These are phyloP conservation scores for Cerioporus squamosus DNA, from an alignment of 1,284 basidiomycete species.

Conservation along the genomic window DNA sequence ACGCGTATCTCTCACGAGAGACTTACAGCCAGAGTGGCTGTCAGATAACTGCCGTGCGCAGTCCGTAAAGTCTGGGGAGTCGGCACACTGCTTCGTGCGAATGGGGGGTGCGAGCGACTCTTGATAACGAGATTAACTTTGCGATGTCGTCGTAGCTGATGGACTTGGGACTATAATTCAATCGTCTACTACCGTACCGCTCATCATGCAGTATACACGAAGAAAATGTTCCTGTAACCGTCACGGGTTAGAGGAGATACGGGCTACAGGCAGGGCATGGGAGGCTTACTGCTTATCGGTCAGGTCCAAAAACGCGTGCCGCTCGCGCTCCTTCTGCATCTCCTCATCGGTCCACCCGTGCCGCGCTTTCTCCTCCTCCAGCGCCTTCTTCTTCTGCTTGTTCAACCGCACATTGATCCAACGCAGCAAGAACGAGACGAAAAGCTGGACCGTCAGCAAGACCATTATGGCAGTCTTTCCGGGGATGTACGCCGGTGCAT, in stretches of 20 bases:
- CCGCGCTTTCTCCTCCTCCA: slow-evolving; percentile 48
- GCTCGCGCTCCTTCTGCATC: slow-evolving; percentile 57
- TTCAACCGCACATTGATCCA: slow-evolving; percentile 58
- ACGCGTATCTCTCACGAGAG: neutral
- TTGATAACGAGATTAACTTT: too few species aligned
- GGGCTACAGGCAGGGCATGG: too few species aligned
- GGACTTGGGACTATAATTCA: too few species aligned
- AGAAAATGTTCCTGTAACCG: slow-evolving; percentile 38
- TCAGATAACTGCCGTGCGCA: neutral
- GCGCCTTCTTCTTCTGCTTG: slow-evolving; percentile 43
- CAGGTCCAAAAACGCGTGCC: slow-evolving; percentile 60
- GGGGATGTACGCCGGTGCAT: slow-evolving; percentile 61
- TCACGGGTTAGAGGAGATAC: neutral
- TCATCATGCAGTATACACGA: slow-evolving; percentile 36
- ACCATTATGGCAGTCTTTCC: slow-evolving; percentile 64
- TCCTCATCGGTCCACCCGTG: slow-evolving; percentile 59
- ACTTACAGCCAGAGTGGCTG: neutral
- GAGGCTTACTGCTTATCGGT: slow-evolving; percentile 60
- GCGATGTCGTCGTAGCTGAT: neutral
- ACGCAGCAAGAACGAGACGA: slow-evolving; percentile 52
- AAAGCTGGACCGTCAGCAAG: slow-evolving; percentile 53
- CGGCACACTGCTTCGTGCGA: neutral
- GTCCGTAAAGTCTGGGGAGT: too few species aligned
- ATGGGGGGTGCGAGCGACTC: too few species aligned
- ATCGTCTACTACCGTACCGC: neutral